These are phyloP conservation scores for Asparagopsis taxiformis DNA, from an alignment of 31 red algal species.

Conservation along the genomic window DNA sequence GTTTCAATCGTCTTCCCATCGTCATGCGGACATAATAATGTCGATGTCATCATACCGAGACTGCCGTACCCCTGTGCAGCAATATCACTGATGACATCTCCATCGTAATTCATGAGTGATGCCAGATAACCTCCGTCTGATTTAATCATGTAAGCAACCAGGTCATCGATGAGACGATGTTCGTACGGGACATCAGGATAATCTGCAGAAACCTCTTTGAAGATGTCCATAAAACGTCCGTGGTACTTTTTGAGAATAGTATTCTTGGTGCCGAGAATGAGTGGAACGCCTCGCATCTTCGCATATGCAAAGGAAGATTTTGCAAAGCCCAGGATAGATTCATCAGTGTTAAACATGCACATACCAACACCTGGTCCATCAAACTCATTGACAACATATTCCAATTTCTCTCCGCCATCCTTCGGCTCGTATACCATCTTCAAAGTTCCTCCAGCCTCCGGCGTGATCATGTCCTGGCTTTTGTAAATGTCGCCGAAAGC, in stretches of 20 bases:
- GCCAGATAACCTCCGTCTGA: constrained; percentile 75
- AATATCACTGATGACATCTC: constrained; percentile 89
- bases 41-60: constrained; percentile 90
- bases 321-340: constrained; percentile 80
- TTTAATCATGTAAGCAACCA: constrained; percentile 97
- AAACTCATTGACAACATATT: constrained; percentile 77
- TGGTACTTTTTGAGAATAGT: constrained; percentile 97
- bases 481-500: constrained; percentile 92
- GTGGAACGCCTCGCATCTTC: constrained; percentile 56
- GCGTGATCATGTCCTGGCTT: constrained; percentile 60
- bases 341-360: constrained; percentile 94
- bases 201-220: constrained; percentile 49
- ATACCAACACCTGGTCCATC: constrained; percentile 78
- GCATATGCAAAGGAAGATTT: constrained; percentile 83
- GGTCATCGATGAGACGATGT: constrained; percentile 92
- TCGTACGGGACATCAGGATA: constrained; percentile 82
- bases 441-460: constrained; percentile 35
- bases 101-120: constrained; percentile 94
- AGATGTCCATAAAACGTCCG: constrained; percentile 68
- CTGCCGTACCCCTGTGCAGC: constrained; percentile 91
- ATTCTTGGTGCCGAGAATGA: constrained; percentile 89
- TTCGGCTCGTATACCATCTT: constrained; percentile 67
- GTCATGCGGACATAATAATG: constrained; percentile 73
- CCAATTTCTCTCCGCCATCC: constrained; percentile 49
- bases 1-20: constrained; percentile 83